phyloP scores from a whole-genome alignment of 768 basidiomycete genomes.

The Flagelloscypha sp. region DNA sequence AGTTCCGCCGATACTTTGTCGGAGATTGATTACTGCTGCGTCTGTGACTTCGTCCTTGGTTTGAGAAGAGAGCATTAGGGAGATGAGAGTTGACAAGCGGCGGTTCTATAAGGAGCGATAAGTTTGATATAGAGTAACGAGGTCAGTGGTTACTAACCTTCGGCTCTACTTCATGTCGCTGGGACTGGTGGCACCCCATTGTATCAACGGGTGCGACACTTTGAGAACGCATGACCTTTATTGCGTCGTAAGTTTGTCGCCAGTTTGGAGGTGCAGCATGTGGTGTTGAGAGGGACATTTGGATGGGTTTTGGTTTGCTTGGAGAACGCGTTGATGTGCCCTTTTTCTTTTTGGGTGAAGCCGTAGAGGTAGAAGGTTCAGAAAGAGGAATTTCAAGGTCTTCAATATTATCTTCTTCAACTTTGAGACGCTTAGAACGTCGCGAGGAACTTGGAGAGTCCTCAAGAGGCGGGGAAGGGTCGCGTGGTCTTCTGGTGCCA shows the following conservation, averaged over 20 bases:
- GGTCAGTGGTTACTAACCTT: constrained; percentile 34
- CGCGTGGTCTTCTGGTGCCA: no score
- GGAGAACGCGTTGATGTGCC: constrained; percentile 26
- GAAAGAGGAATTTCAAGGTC: no score
- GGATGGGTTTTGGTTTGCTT: constrained; percentile 50
- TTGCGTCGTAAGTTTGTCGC: constrained; percentile 61
- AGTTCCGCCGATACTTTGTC: constrained; percentile 67
- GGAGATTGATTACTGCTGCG: constrained; percentile 68
- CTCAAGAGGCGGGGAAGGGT: no score
- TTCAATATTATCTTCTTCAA: no score
- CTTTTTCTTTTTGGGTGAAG: constrained; percentile 18
- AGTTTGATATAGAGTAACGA: constrained; percentile 1
- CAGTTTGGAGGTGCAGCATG: constrained; percentile 64
- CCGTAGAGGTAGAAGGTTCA: no score
- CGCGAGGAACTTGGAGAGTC: no score
- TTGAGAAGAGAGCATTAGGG: constrained; percentile 92
- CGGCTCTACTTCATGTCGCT: constrained; percentile 53
- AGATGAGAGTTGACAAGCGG: constrained; percentile 79
- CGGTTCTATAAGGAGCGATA: constrained; percentile 46
- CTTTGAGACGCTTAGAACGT: no score
- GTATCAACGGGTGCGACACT: constrained; percentile 85
- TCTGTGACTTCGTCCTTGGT: constrained; percentile 90
- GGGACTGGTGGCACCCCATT: constrained; percentile 78
- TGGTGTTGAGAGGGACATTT: constrained; percentile 43
- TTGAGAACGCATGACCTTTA: constrained; percentile 66